phyloP scores from a whole-genome alignment of 805 yeast species.

The Blastobotrys muscicola region DNA sequence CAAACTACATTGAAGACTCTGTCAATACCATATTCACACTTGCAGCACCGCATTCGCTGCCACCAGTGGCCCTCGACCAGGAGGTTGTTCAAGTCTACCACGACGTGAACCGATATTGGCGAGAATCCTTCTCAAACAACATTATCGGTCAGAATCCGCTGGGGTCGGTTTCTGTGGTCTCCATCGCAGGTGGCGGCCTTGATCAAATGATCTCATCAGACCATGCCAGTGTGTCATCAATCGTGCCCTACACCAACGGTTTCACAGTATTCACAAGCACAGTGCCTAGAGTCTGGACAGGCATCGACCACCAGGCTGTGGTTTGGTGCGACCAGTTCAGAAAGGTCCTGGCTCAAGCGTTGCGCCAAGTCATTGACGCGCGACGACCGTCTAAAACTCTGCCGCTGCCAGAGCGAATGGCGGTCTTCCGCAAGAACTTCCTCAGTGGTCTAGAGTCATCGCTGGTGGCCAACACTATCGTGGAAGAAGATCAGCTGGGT shows the following conservation, averaged over 20 bases:
- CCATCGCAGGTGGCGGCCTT: conserved; percentile 76
- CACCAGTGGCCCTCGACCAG: conserved; percentile 88
- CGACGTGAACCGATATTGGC: conserved; percentile 71
- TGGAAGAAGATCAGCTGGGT: too few species aligned
- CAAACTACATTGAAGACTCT: conserved; percentile 58
- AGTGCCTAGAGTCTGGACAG: conserved; percentile 84
- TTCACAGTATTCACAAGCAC: conserved; percentile 76
- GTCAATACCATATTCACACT: conserved; percentile 74
- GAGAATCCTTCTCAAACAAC: conserved; percentile 39
- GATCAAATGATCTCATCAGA: conserved; percentile 86
- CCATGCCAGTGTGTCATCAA: conserved; percentile 58
- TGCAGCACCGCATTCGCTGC: conserved; percentile 82
- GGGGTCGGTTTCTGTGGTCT: conserved; percentile 52
- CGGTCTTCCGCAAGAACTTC: conserved; percentile 43
- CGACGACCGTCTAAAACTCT: conserved; percentile 43
- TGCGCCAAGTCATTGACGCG: conserved; percentile 34
- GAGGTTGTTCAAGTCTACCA: conserved; percentile 66
- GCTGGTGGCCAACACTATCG: conserved; percentile 29
- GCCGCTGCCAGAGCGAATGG: conserved; percentile 48
- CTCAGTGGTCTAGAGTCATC: conserved; percentile 44
- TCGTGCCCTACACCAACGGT: conserved; percentile 66
- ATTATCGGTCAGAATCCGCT: conserved; percentile 38
- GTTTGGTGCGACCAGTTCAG: conserved; percentile 92
- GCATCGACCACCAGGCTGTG: conserved; percentile 84
- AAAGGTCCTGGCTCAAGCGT: conserved; percentile 42